phyloP scores from a whole-genome alignment of 1,284 basidiomycete species.

The Naganishia sp. region DNA sequence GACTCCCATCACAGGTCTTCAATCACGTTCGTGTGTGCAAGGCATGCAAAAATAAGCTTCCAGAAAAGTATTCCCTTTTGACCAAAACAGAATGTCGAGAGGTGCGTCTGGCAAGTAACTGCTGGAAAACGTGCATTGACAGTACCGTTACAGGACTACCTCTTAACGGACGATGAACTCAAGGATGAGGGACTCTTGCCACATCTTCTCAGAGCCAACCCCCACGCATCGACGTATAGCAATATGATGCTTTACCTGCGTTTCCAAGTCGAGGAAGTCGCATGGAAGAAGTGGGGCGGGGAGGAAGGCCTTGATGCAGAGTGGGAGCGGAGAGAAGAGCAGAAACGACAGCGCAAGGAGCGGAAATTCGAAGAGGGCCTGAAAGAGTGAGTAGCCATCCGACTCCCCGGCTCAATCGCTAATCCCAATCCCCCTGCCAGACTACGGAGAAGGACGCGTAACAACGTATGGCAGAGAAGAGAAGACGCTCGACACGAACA shows the following conservation, averaged over 20 bases:
- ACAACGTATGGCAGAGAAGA: constrained; percentile 83
- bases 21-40: constrained; percentile 76
- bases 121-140: too few species aligned
- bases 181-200: constrained; percentile 88
- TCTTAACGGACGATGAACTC: constrained; percentile 87
- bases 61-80: constrained; percentile 88
- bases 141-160: constrained; percentile 66
- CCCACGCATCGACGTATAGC: constrained; percentile 92
- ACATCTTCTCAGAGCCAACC: constrained; percentile 92
- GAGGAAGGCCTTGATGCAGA: constrained; percentile 87
- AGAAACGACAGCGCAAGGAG: constrained; percentile 72
- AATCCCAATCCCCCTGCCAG: constrained; percentile 33
- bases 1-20: constrained; percentile 61
- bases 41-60: constrained; percentile 80
- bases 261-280: constrained; percentile 91
- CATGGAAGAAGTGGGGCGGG: constrained; percentile 97
- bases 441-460: constrained; percentile 77
- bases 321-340: constrained; percentile 73
- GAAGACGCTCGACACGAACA: constrained; percentile 86
- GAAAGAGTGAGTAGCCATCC: constrained; percentile 39
- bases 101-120: constrained; percentile 55
- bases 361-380: constrained; percentile 49
- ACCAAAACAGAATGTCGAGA: constrained; percentile 99
- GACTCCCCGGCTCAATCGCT: background rate
- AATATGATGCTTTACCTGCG: constrained; percentile 99